Evolutionary conservation across 2,329 filamentous ascomycete genomes (phyloP).

Genomic region (Byssochlamys sp.): DNA sequence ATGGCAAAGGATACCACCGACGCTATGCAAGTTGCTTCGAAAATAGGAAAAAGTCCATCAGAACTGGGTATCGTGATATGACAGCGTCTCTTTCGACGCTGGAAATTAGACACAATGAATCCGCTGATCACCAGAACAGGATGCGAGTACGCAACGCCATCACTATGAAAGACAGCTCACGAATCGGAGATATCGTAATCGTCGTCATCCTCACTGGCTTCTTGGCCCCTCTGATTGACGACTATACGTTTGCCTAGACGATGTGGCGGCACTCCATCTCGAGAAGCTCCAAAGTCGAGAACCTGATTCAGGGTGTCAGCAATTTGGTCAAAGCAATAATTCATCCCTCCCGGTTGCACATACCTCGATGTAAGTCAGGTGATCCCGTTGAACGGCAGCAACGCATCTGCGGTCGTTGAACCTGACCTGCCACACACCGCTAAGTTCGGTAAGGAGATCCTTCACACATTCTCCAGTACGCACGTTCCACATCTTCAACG

Average conservation of each 20-base stretch:
- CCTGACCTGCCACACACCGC: slow-evolving; percentile 97
- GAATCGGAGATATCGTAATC: slow-evolving; percentile 22
- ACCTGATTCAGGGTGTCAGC: slow-evolving; percentile 50
- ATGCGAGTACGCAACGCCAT: background rate
- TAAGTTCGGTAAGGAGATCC: slow-evolving; percentile 83
- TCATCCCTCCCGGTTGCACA: slow-evolving; percentile 22
- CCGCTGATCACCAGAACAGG: background rate
- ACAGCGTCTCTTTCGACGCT: background rate
- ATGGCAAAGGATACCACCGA: slow-evolving; percentile 26
- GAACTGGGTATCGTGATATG: slow-evolving; percentile 28
- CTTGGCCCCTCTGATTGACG: slow-evolving; percentile 33
- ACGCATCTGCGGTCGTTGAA: slow-evolving; percentile 94
- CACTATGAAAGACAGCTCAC: slow-evolving; percentile 7
- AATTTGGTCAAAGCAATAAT: slow-evolving; percentile 6
- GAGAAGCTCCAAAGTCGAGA: slow-evolving; percentile 87
- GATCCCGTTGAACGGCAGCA: slow-evolving; percentile 86
- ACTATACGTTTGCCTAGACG: slow-evolving; percentile 69
- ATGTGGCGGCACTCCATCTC: slow-evolving; percentile 70
- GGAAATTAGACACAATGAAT: background rate
- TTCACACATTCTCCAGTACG: slow-evolving; percentile 83
- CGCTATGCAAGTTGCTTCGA: slow-evolving; percentile 31
- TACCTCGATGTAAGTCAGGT: slow-evolving; percentile 91
- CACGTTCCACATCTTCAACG: slow-evolving; percentile 97
- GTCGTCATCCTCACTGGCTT: slow-evolving; percentile 24
- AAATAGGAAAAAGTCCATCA: slow-evolving; percentile 19